Percentiles rank a stretch among this genome's conserved stretches.
Conservation (phyloP, 2,329 filamentous ascomycete species). For the Aureobasidium sp. region DNA sequence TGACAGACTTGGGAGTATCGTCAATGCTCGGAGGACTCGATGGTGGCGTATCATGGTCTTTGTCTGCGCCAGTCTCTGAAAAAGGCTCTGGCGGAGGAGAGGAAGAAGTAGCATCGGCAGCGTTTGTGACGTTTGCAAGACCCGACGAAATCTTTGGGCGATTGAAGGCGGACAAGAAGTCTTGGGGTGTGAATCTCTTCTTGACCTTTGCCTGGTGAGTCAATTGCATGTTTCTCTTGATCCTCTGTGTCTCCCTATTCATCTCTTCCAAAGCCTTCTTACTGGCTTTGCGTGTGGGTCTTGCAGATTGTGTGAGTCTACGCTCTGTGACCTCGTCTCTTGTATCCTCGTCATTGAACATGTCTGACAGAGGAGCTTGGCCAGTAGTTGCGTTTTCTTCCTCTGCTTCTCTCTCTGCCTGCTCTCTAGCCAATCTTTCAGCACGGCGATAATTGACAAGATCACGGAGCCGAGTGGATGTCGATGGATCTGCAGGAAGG, state of each 20-base stretch:
- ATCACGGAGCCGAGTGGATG: slow-evolving; percentile 66
- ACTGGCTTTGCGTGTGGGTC: slow-evolving; percentile 85
- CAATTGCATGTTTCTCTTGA: slow-evolving; percentile 91
- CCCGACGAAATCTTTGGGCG: slow-evolving; percentile 14
- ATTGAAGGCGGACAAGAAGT: slow-evolving; percentile 81
- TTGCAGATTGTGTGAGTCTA: slow-evolving; percentile 70
- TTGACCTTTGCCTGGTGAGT: slow-evolving; percentile 87
- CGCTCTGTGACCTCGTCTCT: slow-evolving; percentile 57
- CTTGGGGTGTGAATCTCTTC: slow-evolving; percentile 88
- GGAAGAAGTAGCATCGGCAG: slow-evolving; percentile 31
- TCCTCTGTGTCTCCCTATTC: slow-evolving; percentile 92
- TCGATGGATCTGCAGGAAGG: slow-evolving; percentile 42
- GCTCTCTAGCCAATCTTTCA: slow-evolving; percentile 74
- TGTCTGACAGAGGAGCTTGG: slow-evolving; percentile 24
- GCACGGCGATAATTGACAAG: slow-evolving; percentile 78
- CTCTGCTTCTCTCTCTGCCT: slow-evolving; percentile 50
- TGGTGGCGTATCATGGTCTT: slow-evolving; percentile 43
- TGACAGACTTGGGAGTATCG: background rate
- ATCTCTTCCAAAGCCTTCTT: slow-evolving; percentile 97
- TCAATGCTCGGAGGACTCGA: slow-evolving; percentile 44
- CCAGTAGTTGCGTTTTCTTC: slow-evolving; percentile 30
- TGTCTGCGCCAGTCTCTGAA: slow-evolving; percentile 64
- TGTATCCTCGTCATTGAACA: slow-evolving; percentile 48
- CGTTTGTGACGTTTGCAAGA: slow-evolving; percentile 52
- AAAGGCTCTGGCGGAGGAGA: slow-evolving; percentile 52